Percentiles rank a stretch among this genome's conserved stretches.
Evolutionary conservation across 805 yeast species (phyloP).

Genomic region (Teunomyces kruisii): DNA sequence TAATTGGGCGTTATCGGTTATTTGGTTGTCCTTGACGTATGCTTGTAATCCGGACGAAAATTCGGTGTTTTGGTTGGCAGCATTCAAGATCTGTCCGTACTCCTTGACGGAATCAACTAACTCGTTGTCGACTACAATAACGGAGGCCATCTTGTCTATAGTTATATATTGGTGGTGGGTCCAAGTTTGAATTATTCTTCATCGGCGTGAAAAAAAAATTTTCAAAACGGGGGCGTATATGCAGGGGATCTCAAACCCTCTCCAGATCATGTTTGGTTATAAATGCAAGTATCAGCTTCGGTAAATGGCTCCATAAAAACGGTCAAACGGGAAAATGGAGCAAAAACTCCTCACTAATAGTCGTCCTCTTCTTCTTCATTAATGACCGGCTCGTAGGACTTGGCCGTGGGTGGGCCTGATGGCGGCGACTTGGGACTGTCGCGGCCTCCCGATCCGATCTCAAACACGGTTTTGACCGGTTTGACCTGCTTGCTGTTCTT

Average conservation of each 20-base stretch:
- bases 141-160: slow-evolving; percentile 35
- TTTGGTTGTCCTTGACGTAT: slow-evolving; percentile 21
- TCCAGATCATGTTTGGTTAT: not conserved
- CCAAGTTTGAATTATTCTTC: slow-evolving; percentile 5
- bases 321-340: too few relatives aligned
- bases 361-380: slow-evolving; percentile 16
- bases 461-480: slow-evolving; percentile 10
- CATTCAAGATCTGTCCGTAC: slow-evolving; percentile 39
- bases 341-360: not conserved
- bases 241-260: not conserved
- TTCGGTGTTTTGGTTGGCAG: slow-evolving; percentile 24
- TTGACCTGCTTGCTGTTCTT: slow-evolving; percentile 13
- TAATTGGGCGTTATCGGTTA: slow-evolving; percentile 29
- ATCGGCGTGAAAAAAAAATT: slow-evolving; percentile 6
- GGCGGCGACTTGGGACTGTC: not conserved
- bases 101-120: slow-evolving; percentile 41
- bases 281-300: too few relatives aligned
- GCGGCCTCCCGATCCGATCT: slow-evolving; percentile 1
- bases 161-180: not conserved
- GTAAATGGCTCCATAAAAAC: too few relatives aligned
- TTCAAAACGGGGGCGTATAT: not conserved
- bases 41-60: slow-evolving; percentile 27
- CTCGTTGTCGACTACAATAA: slow-evolving; percentile 44
- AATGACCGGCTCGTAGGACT: slow-evolving; percentile 15
- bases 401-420: not conserved